A percentile compares a stretch with the other conserved stretches of the same genome.
Conservation (phyloP, 2,329 filamentous ascomycete genomes). For the Amauroascus verrucosus region DNA sequence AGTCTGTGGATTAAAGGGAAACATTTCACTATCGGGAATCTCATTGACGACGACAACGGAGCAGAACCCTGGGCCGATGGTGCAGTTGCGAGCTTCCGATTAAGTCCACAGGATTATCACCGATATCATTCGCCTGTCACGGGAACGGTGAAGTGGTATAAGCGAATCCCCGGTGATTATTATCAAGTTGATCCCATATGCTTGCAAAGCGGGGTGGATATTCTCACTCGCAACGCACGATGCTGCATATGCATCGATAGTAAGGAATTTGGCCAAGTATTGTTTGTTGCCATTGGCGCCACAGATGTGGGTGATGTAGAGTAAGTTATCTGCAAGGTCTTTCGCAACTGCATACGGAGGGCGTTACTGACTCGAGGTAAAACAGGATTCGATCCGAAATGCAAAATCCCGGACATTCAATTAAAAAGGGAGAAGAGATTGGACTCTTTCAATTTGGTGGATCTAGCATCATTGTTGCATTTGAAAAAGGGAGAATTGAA, state of each 20-base stretch:
- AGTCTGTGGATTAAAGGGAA: slow-evolving; percentile 37
- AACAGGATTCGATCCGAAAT: slow-evolving; percentile 29
- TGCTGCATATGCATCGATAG: slow-evolving; percentile 31
- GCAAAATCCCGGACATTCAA: slow-evolving; percentile 22
- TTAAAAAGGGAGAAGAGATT: slow-evolving; percentile 35
- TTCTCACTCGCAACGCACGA: slow-evolving; percentile 32
- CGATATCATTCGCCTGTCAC: slow-evolving; percentile 38
- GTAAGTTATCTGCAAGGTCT: slow-evolving; percentile 20
- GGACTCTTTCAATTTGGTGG: slow-evolving; percentile 36
- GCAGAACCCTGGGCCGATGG: slow-evolving; percentile 28
- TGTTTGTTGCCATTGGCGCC: slow-evolving; percentile 37
- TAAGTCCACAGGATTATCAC: slow-evolving; percentile 40
- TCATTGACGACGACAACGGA: slow-evolving; percentile 28
- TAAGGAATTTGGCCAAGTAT: slow-evolving; percentile 33
- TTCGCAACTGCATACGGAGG: not conserved
- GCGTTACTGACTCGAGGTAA: not conserved
- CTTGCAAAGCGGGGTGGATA: slow-evolving; percentile 28
- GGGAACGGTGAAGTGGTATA: slow-evolving; percentile 31
- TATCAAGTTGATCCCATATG: slow-evolving; percentile 36
- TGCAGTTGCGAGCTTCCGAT: slow-evolving; percentile 33
- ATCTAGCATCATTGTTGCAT: slow-evolving; percentile 35
- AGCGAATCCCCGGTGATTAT: slow-evolving; percentile 35
- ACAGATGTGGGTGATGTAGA: slow-evolving; percentile 33
- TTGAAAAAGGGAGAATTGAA: slow-evolving; percentile 29
- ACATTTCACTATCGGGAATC: slow-evolving; percentile 35